phyloP scores from a whole-genome alignment of 345 rosid genomes.

The Raphanus raphanistrum region DNA sequence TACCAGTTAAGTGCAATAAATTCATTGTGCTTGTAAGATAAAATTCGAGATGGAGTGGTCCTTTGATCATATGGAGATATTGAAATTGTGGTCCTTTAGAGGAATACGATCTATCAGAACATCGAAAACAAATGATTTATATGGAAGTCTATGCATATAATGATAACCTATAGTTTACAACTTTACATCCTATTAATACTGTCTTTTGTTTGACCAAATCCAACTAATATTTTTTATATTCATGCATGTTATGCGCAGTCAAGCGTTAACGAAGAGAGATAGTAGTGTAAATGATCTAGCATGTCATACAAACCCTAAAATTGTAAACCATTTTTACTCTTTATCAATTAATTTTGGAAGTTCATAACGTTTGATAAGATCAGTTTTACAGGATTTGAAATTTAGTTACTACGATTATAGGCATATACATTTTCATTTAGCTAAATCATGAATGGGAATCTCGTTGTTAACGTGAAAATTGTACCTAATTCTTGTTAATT shows the following conservation, averaged over 20 bases:
- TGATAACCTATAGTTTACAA: neutral
- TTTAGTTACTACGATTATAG: neutral
- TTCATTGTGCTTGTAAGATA: neutral
- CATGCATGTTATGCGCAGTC: neutral
- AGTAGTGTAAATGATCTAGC: neutral
- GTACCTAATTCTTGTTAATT: neutral
- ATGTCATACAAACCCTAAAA: neutral
- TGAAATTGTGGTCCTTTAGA: conserved; percentile 32
- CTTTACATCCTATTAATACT: conserved; percentile 8
- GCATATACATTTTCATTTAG: neutral
- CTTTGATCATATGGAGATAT: conserved; percentile 17
- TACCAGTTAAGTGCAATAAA: neutral
- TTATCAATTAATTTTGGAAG: neutral
- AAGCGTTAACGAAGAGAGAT: neutral
- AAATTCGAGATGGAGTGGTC: conserved; percentile 20
- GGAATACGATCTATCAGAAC: conserved; percentile 32
- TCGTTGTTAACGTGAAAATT: conserved; percentile 17
- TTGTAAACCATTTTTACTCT: neutral
- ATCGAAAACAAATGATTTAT: conserved; percentile 17
- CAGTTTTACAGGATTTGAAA: neutral
- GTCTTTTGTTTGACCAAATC: neutral
- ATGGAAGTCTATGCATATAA: conserved; percentile 15
- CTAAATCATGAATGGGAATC: conserved; percentile 10
- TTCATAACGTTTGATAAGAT: neutral
- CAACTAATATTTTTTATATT: conserved; percentile 2